Base-by-base conservation (phyloP, 1,284 basidiomycete genomes). In the Cystobasidium sp. region DNA sequence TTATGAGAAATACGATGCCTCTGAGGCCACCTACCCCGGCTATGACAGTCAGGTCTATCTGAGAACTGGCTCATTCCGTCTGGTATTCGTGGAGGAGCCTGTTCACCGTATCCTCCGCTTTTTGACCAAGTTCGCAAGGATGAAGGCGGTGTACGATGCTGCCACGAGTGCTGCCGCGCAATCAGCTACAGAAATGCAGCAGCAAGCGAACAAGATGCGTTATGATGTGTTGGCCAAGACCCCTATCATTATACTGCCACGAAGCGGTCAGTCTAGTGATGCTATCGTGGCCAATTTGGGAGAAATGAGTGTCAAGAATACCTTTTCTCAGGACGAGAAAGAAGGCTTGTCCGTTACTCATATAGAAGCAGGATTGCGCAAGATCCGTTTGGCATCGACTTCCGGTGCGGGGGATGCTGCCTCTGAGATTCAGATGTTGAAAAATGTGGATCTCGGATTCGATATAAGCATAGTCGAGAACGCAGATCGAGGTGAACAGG, bases 141-240 rank as follows among this genome's bases (percentile, higher is more conserved):
- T 97, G 79, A 97, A 97, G 84, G 92, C 91, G 1, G 84, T 99
- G 8, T 99, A 99, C 80, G 96, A 99, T 82, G 89, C 94, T n/a
- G 93, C 96, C 8, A 92, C 93, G 6, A 88, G 91, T 81, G 96
- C 89, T 20, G 97, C 97, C 22, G 93, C 92, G 8, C 94, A 97
- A 80, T 88, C 89, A 65, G 97, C 95, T 3, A 80, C 82, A 46
- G 91, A 92, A 82, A 90, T 95, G 14, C 77, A 84, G 56, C 89
- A 93, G 78, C 84, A 84, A 75, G 79, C 79, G 22, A 81, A 79
- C n/a, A 80, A 80, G 74, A 94, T 99, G 91, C 89, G 92, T 81
- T 98, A 96, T 84, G 89, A 96, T 76, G 82, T 99, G 39, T 88
- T 90, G 49, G 86, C 99, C 81, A 93, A 94, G 83, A 92, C 95